Evolutionary conservation across 2,329 filamentous ascomycete genomes (phyloP).

Genomic region (Claviceps fusiformis): DNA sequence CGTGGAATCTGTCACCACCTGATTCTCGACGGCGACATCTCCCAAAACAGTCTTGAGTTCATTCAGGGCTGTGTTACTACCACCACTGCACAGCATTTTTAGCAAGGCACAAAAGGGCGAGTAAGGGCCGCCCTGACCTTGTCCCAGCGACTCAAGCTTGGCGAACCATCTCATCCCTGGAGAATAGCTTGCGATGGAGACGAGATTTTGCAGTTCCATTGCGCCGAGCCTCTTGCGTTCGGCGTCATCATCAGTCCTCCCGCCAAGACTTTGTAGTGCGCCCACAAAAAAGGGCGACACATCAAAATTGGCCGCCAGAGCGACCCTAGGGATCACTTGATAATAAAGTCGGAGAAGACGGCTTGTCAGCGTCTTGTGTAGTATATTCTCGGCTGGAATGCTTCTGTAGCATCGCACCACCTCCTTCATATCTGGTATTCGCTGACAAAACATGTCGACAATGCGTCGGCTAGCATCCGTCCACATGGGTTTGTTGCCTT

Average conservation of each 20-base stretch:
- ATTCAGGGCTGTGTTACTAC: conserved; percentile 18
- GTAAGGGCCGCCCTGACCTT: conserved; percentile 28
- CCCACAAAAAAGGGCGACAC: conserved; percentile 64
- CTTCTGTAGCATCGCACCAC: conserved; percentile 61
- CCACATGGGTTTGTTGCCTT: conserved; percentile 41
- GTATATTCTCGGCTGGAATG: conserved; percentile 51
- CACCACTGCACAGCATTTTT: conserved; percentile 25
- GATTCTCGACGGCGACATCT: conserved; percentile 49
- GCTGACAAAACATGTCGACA: conserved; percentile 59
- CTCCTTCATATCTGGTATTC: conserved; percentile 72
- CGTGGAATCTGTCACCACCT: conserved; percentile 44
- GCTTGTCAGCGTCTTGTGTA: conserved; percentile 68
- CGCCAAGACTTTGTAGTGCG: conserved; percentile 48
- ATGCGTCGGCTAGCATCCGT: conserved; percentile 53
- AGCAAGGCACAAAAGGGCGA: conserved; percentile 57
- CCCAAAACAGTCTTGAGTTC: conserved; percentile 43
- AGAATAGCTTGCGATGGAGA: conserved; percentile 68
- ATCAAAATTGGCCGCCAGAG: conserved; percentile 76
- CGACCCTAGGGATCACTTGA: conserved; percentile 63
- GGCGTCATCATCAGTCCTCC: conserved; percentile 34
- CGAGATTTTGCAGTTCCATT: conserved; percentile 68
- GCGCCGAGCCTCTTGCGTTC: conserved; percentile 41
- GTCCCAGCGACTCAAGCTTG: conserved; percentile 48
- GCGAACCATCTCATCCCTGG: conserved; percentile 85
- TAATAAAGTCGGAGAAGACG: conserved; percentile 76